Percentiles rank a stretch among this genome's conserved stretches.
Evolutionary conservation across 2,329 filamentous ascomycete genomes (phyloP).

Genomic region (Claviceps spartinae): DNA sequence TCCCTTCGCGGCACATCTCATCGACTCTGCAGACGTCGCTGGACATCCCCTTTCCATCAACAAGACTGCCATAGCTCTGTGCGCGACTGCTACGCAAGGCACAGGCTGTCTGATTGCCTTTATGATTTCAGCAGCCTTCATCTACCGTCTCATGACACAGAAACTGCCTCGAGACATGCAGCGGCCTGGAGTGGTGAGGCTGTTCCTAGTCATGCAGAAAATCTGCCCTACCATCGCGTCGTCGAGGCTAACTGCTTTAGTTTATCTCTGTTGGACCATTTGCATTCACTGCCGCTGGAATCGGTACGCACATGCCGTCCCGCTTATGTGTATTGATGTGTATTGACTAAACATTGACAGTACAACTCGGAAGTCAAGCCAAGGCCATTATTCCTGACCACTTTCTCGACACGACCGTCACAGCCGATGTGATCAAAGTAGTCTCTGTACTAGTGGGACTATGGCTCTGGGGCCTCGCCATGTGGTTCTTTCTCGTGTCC

Average conservation of each 20-base stretch:
- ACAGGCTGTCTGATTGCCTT: constrained; percentile 46
- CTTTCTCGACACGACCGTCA: constrained; percentile 28
- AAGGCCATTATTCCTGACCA: constrained; percentile 27
- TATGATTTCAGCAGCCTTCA: constrained; percentile 74
- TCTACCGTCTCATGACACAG: constrained; percentile 80
- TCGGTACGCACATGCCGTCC: constrained; percentile 10
- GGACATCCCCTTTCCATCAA: constrained; percentile 13
- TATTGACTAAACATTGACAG: constrained; percentile 9
- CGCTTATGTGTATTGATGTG: neutral
- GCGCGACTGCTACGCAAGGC: constrained; percentile 37
- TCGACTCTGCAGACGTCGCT: constrained; percentile 25
- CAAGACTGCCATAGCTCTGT: constrained; percentile 31
- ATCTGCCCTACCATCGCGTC: neutral
- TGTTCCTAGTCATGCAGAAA: neutral
- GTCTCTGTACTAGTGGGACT: constrained; percentile 49
- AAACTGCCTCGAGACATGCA: constrained; percentile 66
- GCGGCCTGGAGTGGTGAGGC: constrained; percentile 54
- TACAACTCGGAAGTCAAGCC: constrained; percentile 31
- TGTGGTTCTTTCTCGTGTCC: constrained; percentile 75
- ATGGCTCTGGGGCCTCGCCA: constrained; percentile 71
- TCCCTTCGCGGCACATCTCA: constrained; percentile 52
- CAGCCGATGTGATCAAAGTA: constrained; percentile 31
- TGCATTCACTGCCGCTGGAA: constrained; percentile 39
- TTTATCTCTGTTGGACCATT: constrained; percentile 73
- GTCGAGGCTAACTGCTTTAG: constrained; percentile 16